Evolutionary conservation across 306 rosid genomes (phyloP).

Genomic region (Malus domestica): DNA sequence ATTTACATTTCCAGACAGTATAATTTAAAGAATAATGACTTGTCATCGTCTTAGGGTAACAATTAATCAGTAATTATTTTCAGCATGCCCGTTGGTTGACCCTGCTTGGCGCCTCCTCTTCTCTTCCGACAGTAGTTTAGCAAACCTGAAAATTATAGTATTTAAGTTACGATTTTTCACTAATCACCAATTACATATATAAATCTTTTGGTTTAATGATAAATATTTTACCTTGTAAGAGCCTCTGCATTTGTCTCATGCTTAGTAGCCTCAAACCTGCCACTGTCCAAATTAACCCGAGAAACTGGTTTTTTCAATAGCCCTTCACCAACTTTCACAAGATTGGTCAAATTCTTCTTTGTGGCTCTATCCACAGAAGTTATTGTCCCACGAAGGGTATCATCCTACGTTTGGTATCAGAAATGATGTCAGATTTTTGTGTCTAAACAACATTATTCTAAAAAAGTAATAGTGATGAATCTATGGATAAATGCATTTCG

Average conservation of each 20-base stretch:
- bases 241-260: constrained; percentile 21
- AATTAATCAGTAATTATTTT: neutral
- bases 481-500: neutral
- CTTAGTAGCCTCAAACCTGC: neutral
- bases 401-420: constrained; percentile 9
- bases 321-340: constrained; percentile 9
- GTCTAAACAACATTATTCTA: neutral
- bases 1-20: neutral
- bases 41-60: neutral
- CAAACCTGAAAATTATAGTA: constrained; percentile 15
- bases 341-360: constrained; percentile 13
- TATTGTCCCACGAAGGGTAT: constrained; percentile 1
- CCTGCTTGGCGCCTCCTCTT: constrained; percentile 5
- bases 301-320: constrained; percentile 20
- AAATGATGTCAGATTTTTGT: no score
- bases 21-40: neutral
- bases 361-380: constrained; percentile 23
- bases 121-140: constrained; percentile 16
- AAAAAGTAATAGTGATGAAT: neutral
- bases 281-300: constrained; percentile 15
- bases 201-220: neutral
- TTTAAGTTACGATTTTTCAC: neutral
- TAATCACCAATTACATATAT: neutral
- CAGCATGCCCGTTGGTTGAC: neutral
- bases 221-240: neutral